Base-by-base conservation (phyloP, 352 stramenopile genomes). In the Pythium oligandrum region DNA sequence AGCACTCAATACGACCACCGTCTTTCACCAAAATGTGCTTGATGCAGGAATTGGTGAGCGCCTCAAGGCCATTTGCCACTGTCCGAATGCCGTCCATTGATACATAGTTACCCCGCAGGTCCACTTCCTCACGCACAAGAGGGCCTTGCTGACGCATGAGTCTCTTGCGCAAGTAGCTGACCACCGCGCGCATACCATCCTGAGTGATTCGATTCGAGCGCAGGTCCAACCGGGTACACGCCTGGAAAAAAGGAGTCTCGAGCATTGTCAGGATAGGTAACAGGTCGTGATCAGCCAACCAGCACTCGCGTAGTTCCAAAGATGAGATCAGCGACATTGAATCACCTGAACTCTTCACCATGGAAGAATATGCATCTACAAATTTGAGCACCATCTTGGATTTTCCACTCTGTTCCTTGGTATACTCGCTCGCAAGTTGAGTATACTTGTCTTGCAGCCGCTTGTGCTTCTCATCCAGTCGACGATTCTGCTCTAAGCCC, bases 101-200 rank as follows among this genome's bases (percentile, higher is more conserved):
- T 48, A 92, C 67, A 54, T 64, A 87, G 44, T 92, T 92, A n/a
- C 74, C 63, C 26, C 79, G 78, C 11, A 92, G 55, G 55, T 88
- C 74, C 5, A 92, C 40, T 49, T 89, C 70, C 17, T 26, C 17
- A 26, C 17, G 17, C 17, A 26, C 17, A 26, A 26, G 17, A 26
- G 17, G 17, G 17, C 17, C 37, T 30, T 1, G 61, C 34, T 38
- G n/a, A 17, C 62, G 26, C 10, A 58, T 56, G 3, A 44, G 59
- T 66, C 64, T 53, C 39, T 64, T 40, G 42, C 30, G 49, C 59
- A 88, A 65, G 11, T 68, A 59, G 8, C 34, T 47, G 26, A 77
- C 44, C 10, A 90, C 44, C 0, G 48, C 37, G 5, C 57, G 59
- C 53, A 78, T 73, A 6, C 69, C 66, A 4, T 84, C 65, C 17